Percentiles rank a stretch among this genome's conserved stretches.
Conservation (phyloP, 129 eudicot genomes). For the Rutidosis leptorrhynchoides region DNA sequence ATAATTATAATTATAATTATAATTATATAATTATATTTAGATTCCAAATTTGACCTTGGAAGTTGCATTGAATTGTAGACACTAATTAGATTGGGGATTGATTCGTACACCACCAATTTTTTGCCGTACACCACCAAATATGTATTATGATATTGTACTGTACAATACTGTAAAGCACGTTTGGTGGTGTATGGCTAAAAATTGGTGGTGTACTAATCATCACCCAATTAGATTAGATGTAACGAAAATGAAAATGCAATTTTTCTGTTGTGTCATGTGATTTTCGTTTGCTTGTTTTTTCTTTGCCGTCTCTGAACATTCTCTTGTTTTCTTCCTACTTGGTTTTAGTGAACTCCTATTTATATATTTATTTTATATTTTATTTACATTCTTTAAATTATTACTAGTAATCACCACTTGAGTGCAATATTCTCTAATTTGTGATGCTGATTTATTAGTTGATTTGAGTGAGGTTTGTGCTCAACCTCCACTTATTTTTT, state of each 20-base stretch:
- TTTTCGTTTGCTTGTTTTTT: constrained; percentile 32
- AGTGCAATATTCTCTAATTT: neutral
- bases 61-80: constrained; percentile 44
- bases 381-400: neutral
- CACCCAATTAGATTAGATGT: too few species aligned
- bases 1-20: too few species aligned
- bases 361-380: neutral
- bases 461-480: constrained; percentile 23
- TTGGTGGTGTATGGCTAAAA: too few species aligned
- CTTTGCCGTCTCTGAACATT: constrained; percentile 35
- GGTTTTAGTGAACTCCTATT: constrained; percentile 21
- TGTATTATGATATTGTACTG: too few species aligned
- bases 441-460: constrained; percentile 22
- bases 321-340: constrained; percentile 35
- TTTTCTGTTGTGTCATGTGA: constrained; percentile 56
- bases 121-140: too few species aligned
- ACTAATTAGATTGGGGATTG: too few species aligned
- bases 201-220: too few species aligned
- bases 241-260: constrained; percentile 34
- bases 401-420: constrained; percentile 14
- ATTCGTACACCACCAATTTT: too few species aligned
- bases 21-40: neutral
- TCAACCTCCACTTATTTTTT: constrained; percentile 1
- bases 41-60: constrained; percentile 34
- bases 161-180: too few species aligned